Percentiles rank a stretch among this genome's conserved stretches.
Evolutionary conservation across 176 grass and related monocot species (phyloP).

Genomic region (Oryza longistaminata): DNA sequence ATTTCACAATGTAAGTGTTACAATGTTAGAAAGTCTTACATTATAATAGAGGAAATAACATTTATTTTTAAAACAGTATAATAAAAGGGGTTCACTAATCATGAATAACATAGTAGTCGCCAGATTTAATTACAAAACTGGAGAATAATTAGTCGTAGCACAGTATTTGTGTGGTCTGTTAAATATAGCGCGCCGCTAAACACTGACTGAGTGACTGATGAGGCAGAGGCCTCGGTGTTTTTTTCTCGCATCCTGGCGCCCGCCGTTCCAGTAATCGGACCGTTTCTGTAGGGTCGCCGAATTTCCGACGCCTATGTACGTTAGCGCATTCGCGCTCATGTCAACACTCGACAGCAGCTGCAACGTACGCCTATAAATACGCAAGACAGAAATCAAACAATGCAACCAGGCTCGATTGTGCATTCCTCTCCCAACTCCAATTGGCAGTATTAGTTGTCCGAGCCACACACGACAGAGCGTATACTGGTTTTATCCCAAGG

Average conservation of each 20-base stretch:
- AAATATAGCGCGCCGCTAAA: slow-evolving; percentile 14
- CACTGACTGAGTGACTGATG: slow-evolving; percentile 26
- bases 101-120: neutral
- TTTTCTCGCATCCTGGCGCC: neutral
- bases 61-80: too few relatives aligned
- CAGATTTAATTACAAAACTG: neutral
- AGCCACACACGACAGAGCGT: neutral
- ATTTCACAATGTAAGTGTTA: too few relatives aligned
- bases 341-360: neutral
- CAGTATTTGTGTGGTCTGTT: neutral
- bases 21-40: too few relatives aligned
- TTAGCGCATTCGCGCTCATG: neutral
- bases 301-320: neutral
- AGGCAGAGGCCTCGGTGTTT: neutral
- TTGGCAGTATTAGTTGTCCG: neutral
- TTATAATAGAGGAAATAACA: too few relatives aligned
- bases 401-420: neutral
- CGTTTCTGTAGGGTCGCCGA: slow-evolving; percentile 20
- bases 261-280: slow-evolving; percentile 35
- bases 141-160: too few relatives aligned
- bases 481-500: neutral
- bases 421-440: neutral
- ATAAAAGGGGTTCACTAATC: too few relatives aligned
- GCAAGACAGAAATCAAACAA: neutral
- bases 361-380: slow-evolving; percentile 22